Percentiles rank a stretch among this genome's conserved stretches.
These are phyloP conservation scores for Yarrowia porcina DNA, from an alignment of 805 yeast species.

Conservation along the genomic window DNA sequence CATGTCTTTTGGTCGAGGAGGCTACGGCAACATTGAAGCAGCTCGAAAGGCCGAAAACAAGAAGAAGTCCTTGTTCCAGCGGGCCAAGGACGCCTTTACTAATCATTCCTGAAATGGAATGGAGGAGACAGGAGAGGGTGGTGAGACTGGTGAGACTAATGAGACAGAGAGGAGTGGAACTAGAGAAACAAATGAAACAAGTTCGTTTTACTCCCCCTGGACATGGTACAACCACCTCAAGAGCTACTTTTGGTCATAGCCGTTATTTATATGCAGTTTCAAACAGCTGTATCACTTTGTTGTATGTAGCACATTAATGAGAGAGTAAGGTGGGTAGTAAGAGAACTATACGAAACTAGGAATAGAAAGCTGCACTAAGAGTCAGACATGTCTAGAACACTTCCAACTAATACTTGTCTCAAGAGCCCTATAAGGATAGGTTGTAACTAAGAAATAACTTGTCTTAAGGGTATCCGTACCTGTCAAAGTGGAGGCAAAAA, in stretches of 20 bases:
- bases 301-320: constrained; percentile 8
- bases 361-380: no score
- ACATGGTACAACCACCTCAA: not conserved
- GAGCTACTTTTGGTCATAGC: constrained; percentile 6
- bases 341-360: no score
- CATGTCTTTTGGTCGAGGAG: constrained; percentile 57
- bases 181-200: no score
- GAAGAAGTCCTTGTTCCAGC: constrained; percentile 44
- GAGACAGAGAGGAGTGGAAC: no score
- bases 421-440: no score
- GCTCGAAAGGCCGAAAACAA: constrained; percentile 34
- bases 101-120: constrained; percentile 25
- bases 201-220: not conserved
- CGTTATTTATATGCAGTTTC: constrained; percentile 16
- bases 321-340: not conserved
- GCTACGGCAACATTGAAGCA: constrained; percentile 56
- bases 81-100: constrained; percentile 46
- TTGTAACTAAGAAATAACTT: no score
- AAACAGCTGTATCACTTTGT: not conserved
- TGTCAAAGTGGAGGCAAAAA: no score
- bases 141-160: not conserved
- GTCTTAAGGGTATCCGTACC: no score
- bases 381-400: no score
- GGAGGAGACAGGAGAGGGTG: not conserved
- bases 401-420: no score